Evolutionary conservation across 2,329 filamentous ascomycete species (phyloP).

Genomic region (Coniosporium tulheliwenetii): DNA sequence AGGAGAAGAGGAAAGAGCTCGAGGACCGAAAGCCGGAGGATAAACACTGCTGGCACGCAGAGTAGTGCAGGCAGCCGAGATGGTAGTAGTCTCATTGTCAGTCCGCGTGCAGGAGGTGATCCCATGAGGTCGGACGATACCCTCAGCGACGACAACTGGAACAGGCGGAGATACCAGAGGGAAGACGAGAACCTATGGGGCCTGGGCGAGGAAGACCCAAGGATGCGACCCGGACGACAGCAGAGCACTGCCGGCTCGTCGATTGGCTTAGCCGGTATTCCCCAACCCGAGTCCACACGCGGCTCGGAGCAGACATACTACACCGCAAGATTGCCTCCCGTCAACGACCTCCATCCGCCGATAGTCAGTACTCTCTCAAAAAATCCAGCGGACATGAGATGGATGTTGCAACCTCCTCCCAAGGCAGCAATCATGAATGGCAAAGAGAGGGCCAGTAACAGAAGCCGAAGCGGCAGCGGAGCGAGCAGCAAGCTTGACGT

Average conservation of each 20-base stretch:
- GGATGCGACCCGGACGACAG: slow-evolving; percentile 17
- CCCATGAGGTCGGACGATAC: too few species aligned
- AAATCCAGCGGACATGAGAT: slow-evolving; percentile 55
- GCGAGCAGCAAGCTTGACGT: slow-evolving; percentile 14
- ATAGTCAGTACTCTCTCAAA: slow-evolving; percentile 62
- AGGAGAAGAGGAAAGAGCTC: slow-evolving; percentile 22
- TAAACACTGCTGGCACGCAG: slow-evolving; percentile 42
- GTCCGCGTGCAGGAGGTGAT: too few species aligned
- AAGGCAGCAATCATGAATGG: slow-evolving; percentile 82
- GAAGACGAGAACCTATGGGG: slow-evolving; percentile 85
- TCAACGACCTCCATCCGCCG: slow-evolving; percentile 76
- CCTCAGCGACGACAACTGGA: slow-evolving; percentile 43
- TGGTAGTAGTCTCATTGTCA: too few species aligned
- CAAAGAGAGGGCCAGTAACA: slow-evolving; percentile 45
- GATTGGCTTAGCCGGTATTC: slow-evolving; percentile 13
- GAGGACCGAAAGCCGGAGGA: slow-evolving; percentile 43
- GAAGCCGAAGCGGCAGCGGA: slow-evolving; percentile 41
- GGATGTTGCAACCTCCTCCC: slow-evolving; percentile 93
- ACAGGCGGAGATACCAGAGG: slow-evolving; percentile 63
- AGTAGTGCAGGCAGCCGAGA: slow-evolving; percentile 25
- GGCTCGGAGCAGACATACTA: slow-evolving; percentile 38
- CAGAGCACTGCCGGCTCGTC: slow-evolving; percentile 13
- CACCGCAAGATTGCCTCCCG: slow-evolving; percentile 43
- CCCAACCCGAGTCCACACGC: slow-evolving; percentile 12
- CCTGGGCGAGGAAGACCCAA: slow-evolving; percentile 11